Percentiles rank a stretch among this genome's conserved stretches.
These are phyloP conservation scores for Suillus fuscotomentosus DNA, from an alignment of 768 basidiomycete species.

Conservation along the genomic window DNA sequence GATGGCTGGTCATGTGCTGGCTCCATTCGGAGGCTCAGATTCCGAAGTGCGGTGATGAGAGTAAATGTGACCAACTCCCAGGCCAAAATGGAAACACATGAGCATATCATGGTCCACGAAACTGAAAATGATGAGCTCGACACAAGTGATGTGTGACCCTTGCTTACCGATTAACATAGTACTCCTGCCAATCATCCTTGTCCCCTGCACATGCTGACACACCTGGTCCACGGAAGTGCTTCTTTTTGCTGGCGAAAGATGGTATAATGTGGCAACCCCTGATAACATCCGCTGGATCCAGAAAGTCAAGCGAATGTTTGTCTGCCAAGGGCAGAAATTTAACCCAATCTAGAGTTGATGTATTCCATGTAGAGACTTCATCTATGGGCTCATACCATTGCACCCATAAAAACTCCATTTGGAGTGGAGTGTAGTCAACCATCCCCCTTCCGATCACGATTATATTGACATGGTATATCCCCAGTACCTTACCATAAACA, in stretches of 20 bases:
- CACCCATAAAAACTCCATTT: constrained; percentile 5
- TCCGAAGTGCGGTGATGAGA: too few species aligned
- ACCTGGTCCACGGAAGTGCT: neutral
- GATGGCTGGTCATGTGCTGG: too few species aligned
- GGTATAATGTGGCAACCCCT: constrained; percentile 7
- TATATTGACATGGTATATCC: constrained; percentile 3
- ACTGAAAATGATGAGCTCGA: too few species aligned
- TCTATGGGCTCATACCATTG: neutral
- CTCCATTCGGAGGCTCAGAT: too few species aligned
- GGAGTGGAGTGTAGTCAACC: constrained; percentile 1
- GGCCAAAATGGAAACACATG: neutral
- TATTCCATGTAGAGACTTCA: neutral
- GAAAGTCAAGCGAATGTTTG: constrained; percentile 2
- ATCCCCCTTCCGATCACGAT: neutral
- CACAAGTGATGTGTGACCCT: too few species aligned
- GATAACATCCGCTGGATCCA: constrained; percentile 1
- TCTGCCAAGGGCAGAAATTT: constrained; percentile 1
- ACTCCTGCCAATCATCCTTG: neutral
- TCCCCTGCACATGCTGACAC: neutral
- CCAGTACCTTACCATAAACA: constrained; percentile 3
- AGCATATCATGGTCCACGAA: constrained; percentile 6
- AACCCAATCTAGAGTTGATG: neutral
- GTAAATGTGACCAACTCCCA: too few species aligned
- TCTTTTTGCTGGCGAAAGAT: neutral
- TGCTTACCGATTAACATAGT: constrained; percentile 1